Conservation (phyloP, 768 basidiomycete genomes). For the Amanita muscaria region DNA sequence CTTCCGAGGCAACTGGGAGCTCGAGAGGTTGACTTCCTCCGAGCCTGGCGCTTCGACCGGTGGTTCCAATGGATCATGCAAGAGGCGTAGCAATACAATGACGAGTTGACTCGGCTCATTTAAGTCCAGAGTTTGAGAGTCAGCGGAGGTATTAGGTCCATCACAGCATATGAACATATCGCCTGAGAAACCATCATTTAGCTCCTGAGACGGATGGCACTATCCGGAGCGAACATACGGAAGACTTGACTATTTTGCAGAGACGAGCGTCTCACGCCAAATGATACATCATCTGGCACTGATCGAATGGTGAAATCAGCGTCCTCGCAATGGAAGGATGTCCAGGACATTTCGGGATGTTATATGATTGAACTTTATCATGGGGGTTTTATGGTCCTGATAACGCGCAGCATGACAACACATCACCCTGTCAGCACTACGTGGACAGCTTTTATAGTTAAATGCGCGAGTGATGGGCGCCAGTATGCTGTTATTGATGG, state of each 20-base stretch:
- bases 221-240: constrained; percentile 30
- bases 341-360: constrained; percentile 4
- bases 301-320: constrained; percentile 53
- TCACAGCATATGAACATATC: constrained; percentile 65
- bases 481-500: too few species aligned
- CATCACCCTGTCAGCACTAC: neutral
- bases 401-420: neutral
- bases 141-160: constrained; percentile 10
- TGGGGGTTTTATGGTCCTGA: too few species aligned
- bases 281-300: constrained; percentile 39
- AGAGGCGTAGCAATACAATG: constrained; percentile 41
- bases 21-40: constrained; percentile 18
- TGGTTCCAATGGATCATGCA: constrained; percentile 46
- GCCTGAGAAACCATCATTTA: constrained; percentile 27
- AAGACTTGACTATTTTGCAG: constrained; percentile 55
- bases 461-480: too few species aligned
- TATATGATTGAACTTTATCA: neutral
- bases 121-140: constrained; percentile 36
- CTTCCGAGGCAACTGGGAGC: constrained; percentile 21
- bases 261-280: constrained; percentile 39
- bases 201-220: constrained; percentile 2
- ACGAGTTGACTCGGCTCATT: constrained; percentile 44
- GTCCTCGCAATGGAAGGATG: constrained; percentile 33
- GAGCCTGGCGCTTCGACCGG: constrained; percentile 26
- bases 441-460: neutral